Evolutionary conservation across 257 asterid species (phyloP).

Genomic region (Linderniella brevidens): DNA sequence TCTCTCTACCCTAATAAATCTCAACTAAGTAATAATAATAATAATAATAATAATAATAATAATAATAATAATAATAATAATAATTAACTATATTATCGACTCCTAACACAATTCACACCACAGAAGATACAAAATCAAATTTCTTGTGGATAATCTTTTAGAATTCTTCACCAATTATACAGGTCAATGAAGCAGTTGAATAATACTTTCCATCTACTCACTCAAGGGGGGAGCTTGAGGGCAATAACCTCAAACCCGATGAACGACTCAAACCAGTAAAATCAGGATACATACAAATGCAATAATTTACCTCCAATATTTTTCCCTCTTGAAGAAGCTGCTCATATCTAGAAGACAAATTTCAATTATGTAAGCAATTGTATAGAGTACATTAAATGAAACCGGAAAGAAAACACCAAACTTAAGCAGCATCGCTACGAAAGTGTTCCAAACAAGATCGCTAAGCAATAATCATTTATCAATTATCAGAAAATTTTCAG

Average conservation of each 20-base stretch:
- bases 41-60: too few relatives aligned
- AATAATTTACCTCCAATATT: conserved; percentile 71
- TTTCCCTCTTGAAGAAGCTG: conserved; percentile 72
- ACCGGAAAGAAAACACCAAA: background rate
- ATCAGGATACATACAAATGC: conserved; percentile 3
- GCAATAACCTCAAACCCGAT: conserved; percentile 6
- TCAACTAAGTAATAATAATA: too few relatives aligned
- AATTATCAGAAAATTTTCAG: too few relatives aligned
- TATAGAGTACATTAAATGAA: background rate
- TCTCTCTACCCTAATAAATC: too few relatives aligned
- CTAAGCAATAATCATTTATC: background rate
- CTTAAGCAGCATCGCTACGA: background rate
- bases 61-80: too few relatives aligned
- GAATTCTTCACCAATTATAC: too few relatives aligned
- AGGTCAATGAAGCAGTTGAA: too few relatives aligned
- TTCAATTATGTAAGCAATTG: background rate
- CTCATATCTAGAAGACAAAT: conserved; percentile 40
- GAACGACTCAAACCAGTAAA: conserved; percentile 1
- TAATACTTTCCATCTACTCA: background rate
- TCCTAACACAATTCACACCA: too few relatives aligned
- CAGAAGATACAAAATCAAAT: too few relatives aligned
- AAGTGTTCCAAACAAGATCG: too few relatives aligned
- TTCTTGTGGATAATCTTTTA: too few relatives aligned
- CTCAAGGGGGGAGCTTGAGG: background rate
- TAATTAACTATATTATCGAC: too few relatives aligned